Conservation (phyloP, 805 yeast genomes). For the Lipomyces kockii region DNA sequence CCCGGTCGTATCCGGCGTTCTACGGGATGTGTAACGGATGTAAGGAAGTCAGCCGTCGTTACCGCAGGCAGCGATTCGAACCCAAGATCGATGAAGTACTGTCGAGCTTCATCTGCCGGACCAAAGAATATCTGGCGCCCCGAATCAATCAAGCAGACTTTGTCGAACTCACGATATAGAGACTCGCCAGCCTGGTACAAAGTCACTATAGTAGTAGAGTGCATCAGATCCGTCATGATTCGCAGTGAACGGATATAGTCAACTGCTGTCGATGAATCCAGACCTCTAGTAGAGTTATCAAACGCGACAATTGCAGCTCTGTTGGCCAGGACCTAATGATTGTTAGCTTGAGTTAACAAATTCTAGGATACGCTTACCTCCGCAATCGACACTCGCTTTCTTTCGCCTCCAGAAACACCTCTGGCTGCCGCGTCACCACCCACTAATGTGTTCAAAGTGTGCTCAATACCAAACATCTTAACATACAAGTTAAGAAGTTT, state of each 20-base stretch:
- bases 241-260: conserved; percentile 66
- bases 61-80: conserved; percentile 59
- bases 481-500: conserved; percentile 58
- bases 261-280: conserved; percentile 71
- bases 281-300: conserved; percentile 74
- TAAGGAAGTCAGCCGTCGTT: conserved; percentile 64
- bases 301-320: conserved; percentile 62
- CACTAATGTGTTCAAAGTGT: conserved; percentile 65
- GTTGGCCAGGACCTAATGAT: conserved; percentile 26
- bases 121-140: conserved; percentile 70
- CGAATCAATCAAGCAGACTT: conserved; percentile 61
- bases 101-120: conserved; percentile 53
- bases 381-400: conserved; percentile 72
- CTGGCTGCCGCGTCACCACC: conserved; percentile 65
- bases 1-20: conserved; percentile 54
- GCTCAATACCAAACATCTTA: conserved; percentile 56
- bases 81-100: conserved; percentile 57
- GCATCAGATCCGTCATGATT: conserved; percentile 60
- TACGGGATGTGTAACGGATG: conserved; percentile 57
- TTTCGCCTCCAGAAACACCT: conserved; percentile 75
- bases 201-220: conserved; percentile 64
- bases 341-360: not conserved
- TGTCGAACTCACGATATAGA: conserved; percentile 64
- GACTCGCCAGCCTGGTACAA: conserved; percentile 72
- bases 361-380: conserved; percentile 50